phyloP scores from a whole-genome alignment of 495 filamentous ascomycete species.

The Acidiella bohemica region DNA sequence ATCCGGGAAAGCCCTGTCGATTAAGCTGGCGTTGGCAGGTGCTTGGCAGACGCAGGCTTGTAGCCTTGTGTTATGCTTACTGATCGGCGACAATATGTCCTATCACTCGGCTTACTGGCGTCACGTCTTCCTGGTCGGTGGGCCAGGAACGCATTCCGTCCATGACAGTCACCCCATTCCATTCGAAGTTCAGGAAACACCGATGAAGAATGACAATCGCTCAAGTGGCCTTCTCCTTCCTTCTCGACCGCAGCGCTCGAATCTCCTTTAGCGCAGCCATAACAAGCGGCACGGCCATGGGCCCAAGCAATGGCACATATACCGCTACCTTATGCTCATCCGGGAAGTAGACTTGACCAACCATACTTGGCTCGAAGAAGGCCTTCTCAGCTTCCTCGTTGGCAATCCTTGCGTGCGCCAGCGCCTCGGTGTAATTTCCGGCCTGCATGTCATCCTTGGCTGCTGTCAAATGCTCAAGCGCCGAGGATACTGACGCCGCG shows the following conservation, averaged over 20 bases:
- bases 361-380: slow-evolving; percentile 99
- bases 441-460: slow-evolving; percentile 61
- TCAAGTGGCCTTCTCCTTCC: slow-evolving; percentile 7
- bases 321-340: slow-evolving; percentile 99
- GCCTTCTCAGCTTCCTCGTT: slow-evolving; percentile 82
- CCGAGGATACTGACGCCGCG: slow-evolving; percentile 66
- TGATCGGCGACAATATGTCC: too few species aligned
- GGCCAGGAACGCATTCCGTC: too few species aligned
- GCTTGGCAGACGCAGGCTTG: too few species aligned
- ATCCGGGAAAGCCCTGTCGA: too few species aligned
- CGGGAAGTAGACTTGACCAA: slow-evolving; percentile 92
- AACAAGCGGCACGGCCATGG: slow-evolving; percentile 78
- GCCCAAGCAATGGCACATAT: slow-evolving; percentile 81
- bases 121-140: too few species aligned
- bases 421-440: slow-evolving; percentile 49
- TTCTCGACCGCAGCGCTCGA: slow-evolving; percentile 1
- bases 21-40: too few species aligned
- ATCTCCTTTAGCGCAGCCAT: slow-evolving; percentile 74
- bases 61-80: too few species aligned
- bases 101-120: too few species aligned
- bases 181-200: too few species aligned
- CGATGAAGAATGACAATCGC: too few species aligned
- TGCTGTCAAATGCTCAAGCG: slow-evolving; percentile 57
- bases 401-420: slow-evolving; percentile 70
- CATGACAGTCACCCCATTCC: too few species aligned